These are phyloP conservation scores for Penicillium sp. DNA, from an alignment of 2,329 filamentous ascomycete genomes.

Conservation along the genomic window DNA sequence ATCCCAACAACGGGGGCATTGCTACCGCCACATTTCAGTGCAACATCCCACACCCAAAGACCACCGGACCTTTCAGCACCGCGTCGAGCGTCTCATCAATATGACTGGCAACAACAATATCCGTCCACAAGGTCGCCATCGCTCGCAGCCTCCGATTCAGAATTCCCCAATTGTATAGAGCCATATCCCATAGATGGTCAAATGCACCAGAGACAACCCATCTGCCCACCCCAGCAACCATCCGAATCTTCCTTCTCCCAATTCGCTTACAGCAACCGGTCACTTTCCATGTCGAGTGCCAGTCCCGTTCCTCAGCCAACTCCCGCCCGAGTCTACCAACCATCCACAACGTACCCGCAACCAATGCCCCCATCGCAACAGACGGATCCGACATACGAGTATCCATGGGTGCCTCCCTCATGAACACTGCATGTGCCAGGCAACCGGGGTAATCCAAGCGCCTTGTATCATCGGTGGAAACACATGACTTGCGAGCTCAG, in stretches of 20 bases:
- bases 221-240: constrained; percentile 17
- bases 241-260: constrained; percentile 21
- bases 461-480: no score
- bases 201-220: constrained; percentile 7
- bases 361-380: constrained; percentile 5
- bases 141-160: constrained; percentile 27
- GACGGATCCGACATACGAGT: constrained; percentile 13
- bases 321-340: constrained; percentile 10
- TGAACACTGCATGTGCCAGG: not conserved
- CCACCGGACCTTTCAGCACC: constrained; percentile 25
- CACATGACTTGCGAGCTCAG: not conserved
- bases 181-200: constrained; percentile 19
- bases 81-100: constrained; percentile 25
- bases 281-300: constrained; percentile 15
- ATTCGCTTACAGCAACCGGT: constrained; percentile 16
- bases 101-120: constrained; percentile 30
- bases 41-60: constrained; percentile 19
- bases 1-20: constrained; percentile 18
- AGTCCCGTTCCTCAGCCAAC: constrained; percentile 4
- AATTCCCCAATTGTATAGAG: constrained; percentile 26
- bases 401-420: constrained; percentile 14
- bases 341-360: constrained; percentile 6
- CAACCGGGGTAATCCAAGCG: not conserved
- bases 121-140: constrained; percentile 27
- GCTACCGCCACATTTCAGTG: constrained; percentile 25